Conservation (phyloP, 768 basidiomycete genomes). For the Russula emetica region DNA sequence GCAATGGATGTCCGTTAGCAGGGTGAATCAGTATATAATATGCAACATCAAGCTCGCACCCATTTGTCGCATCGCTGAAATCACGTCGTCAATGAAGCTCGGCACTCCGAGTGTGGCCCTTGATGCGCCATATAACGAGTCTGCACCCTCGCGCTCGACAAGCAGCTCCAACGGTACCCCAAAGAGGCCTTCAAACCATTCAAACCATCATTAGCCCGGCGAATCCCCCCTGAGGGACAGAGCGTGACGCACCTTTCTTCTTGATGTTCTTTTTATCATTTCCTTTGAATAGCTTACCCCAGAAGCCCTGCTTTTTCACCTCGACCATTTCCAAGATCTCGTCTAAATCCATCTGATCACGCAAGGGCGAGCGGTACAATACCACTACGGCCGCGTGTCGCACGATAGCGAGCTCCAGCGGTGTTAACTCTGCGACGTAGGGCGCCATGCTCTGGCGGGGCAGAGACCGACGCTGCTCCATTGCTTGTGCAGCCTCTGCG, state of each 20-base stretch:
- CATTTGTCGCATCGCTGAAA: slow-evolving; percentile 99
- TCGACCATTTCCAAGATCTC: slow-evolving; percentile 93
- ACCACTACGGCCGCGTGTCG: slow-evolving; percentile 86
- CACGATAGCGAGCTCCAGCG: slow-evolving; percentile 84
- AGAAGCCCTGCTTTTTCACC: slow-evolving; percentile 88
- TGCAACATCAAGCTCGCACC: slow-evolving; percentile 49
- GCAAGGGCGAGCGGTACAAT: slow-evolving; percentile 71
- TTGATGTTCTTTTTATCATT: slow-evolving; percentile 86
- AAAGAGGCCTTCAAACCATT: slow-evolving; percentile 67
- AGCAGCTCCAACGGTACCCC: slow-evolving; percentile 88
- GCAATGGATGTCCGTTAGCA: slow-evolving; percentile 2
- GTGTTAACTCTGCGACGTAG: slow-evolving; percentile 76
- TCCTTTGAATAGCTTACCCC: slow-evolving; percentile 91
- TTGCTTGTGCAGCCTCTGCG: slow-evolving; percentile 86
- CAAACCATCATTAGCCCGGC: slow-evolving; percentile 24
- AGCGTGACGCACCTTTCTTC: slow-evolving; percentile 62
- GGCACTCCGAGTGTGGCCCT: slow-evolving; percentile 82
- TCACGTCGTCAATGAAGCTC: slow-evolving; percentile 96
- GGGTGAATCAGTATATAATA: slow-evolving; percentile 8
- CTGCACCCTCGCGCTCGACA: slow-evolving; percentile 92
- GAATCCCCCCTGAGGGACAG: neutral
- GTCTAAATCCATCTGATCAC: slow-evolving; percentile 82
- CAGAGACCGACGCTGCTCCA: slow-evolving; percentile 80
- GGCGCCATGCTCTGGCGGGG: slow-evolving; percentile 75
- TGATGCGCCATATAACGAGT: slow-evolving; percentile 88